phyloP scores from a whole-genome alignment of 495 filamentous ascomycete species.

The Penicillium desertorum region DNA sequence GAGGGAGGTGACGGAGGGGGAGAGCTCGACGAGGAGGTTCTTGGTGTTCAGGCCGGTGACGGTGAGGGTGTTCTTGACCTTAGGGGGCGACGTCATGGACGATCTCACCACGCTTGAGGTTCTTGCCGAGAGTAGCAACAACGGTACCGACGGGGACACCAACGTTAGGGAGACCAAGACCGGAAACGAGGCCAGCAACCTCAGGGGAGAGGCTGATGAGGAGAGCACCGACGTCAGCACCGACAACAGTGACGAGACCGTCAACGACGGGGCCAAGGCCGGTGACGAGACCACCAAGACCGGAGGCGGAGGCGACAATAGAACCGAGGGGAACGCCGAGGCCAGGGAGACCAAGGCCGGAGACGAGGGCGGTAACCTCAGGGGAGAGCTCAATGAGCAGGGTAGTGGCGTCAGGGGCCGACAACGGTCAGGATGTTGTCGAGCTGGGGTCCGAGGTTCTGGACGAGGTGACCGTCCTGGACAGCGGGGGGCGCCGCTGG shows the following conservation, averaged over 20 bases:
- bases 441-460: conserved; percentile 32
- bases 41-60: conserved; percentile 38
- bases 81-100: conserved; percentile 37
- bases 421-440: conserved; percentile 34
- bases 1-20: conserved; percentile 33
- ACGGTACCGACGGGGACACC: conserved; percentile 19
- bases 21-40: conserved; percentile 37
- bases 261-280: conserved; percentile 32
- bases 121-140: conserved; percentile 25
- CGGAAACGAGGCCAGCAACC: conserved; percentile 18
- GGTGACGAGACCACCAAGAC: conserved; percentile 33
- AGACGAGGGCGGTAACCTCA: conserved; percentile 34
- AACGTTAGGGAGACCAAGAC: conserved; percentile 21
- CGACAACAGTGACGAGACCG: conserved; percentile 29
- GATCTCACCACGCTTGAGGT: conserved; percentile 33
- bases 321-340: conserved; percentile 32
- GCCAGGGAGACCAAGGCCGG: conserved; percentile 32
- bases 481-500: conserved; percentile 29
- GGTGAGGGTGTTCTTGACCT: conserved; percentile 30
- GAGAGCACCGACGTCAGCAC: conserved; percentile 22
- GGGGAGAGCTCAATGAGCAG: conserved; percentile 38
- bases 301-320: conserved; percentile 31
- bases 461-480: conserved; percentile 35
- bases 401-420: conserved; percentile 30
- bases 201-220: conserved; percentile 18